A percentile compares a stretch with the other conserved stretches of the same genome.
Evolutionary conservation across 192 early-diverging fungal genomes (phyloP).

Genomic region (Mortierella alpina): DNA sequence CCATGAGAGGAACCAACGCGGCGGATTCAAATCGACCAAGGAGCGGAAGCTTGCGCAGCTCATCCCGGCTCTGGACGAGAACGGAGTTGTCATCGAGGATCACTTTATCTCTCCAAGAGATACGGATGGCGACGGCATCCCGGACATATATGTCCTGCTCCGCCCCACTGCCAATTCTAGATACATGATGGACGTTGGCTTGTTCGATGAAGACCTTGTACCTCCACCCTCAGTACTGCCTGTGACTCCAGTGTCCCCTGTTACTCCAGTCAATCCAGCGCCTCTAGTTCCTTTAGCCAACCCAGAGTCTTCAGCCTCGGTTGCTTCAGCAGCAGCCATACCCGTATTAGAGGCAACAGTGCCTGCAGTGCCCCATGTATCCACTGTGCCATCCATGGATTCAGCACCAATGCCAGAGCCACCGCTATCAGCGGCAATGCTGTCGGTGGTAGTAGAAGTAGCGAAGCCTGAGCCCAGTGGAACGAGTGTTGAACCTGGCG

Average conservation of each 20-base stretch:
- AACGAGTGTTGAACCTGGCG: neutral
- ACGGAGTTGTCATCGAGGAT: slow-evolving; percentile 36
- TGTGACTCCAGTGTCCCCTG: neutral
- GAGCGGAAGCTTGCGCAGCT: slow-evolving; percentile 41
- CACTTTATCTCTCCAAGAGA: slow-evolving; percentile 49
- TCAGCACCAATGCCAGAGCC: neutral
- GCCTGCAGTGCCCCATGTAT: neutral
- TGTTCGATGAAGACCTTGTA: slow-evolving; percentile 41
- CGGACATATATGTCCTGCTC: slow-evolving; percentile 38
- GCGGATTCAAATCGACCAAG: slow-evolving; percentile 40
- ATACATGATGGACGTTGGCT: slow-evolving; percentile 37
- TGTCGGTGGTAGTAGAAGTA: neutral
- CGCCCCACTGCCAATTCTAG: slow-evolving; percentile 17
- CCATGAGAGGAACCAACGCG: slow-evolving; percentile 25
- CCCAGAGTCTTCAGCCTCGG: neutral
- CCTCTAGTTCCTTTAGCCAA: neutral
- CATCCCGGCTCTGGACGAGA: slow-evolving; percentile 36
- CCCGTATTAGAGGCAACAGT: neutral
- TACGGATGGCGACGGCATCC: slow-evolving; percentile 42
- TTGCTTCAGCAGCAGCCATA: neutral
- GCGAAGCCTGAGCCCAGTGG: neutral
- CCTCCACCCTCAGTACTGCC: neutral
- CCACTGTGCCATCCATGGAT: neutral
- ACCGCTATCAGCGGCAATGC: neutral
- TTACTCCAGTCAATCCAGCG: neutral